Evolutionary conservation across 2,329 filamentous ascomycete genomes (phyloP).

Genomic region (Claviceps digitariae): DNA sequence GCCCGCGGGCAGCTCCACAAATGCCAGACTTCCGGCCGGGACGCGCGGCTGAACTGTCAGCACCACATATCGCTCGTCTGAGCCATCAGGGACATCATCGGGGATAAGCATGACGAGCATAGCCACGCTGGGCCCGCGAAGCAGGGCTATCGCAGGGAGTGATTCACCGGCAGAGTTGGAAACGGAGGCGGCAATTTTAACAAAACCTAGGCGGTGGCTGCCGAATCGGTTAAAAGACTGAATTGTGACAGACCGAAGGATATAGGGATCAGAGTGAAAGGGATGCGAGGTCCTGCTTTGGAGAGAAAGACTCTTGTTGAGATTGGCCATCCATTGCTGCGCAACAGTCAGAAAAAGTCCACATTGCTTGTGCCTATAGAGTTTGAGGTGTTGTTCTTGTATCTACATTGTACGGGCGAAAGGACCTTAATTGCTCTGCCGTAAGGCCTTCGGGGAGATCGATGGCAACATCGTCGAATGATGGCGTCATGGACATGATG

Average conservation of each 20-base stretch:
- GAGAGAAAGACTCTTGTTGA: constrained; percentile 31
- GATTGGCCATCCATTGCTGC: constrained; percentile 35
- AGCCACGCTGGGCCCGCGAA: constrained; percentile 46
- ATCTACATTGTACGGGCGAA: constrained; percentile 32
- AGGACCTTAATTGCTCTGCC: constrained; percentile 26
- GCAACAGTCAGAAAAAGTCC: neutral
- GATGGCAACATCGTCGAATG: constrained; percentile 20
- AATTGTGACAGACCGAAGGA: constrained; percentile 34
- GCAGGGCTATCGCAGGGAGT: constrained; percentile 40
- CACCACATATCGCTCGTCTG: constrained; percentile 39
- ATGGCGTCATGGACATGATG: constrained; percentile 1
- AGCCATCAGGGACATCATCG: constrained; percentile 27
- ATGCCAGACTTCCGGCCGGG: constrained; percentile 38
- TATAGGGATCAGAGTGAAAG: constrained; percentile 41
- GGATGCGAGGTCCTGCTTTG: constrained; percentile 32
- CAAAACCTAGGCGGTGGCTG: constrained; percentile 34
- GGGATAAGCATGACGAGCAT: constrained; percentile 45
- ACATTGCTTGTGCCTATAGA: neutral
- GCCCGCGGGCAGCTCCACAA: constrained; percentile 44
- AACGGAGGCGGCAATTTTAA: constrained; percentile 39
- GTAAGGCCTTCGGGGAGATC: constrained; percentile 27
- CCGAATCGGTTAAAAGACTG: constrained; percentile 43
- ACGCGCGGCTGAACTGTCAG: constrained; percentile 47
- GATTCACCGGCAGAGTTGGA: constrained; percentile 32
- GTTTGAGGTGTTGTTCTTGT: constrained; percentile 1